Evolutionary conservation across 352 stramenopile species (phyloP), one percentile per base, ranked within the genome.

Genomic region (Phytophthora megakarya): DNA sequence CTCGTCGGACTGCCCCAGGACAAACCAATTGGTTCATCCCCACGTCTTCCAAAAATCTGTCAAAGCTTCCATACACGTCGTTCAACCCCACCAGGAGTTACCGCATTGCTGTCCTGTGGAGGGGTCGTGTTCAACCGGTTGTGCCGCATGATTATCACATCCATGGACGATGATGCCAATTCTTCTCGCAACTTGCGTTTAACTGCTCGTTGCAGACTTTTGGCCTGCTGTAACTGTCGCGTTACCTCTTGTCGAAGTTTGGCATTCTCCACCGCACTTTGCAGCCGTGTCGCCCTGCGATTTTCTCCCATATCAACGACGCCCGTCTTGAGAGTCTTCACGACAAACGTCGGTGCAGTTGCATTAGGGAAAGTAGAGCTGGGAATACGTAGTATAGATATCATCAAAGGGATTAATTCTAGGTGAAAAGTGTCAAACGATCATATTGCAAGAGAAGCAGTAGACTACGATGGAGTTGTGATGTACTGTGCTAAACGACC

Each of bases 231-330:
- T 7, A 72, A 21, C 1, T 72, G 65, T 2, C n/a, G 45, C 39
- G 38, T 38, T 19, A 69, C 25, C 1, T 38, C 39, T 38, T 51
- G 16, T 7, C 59, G 58, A 6, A 72, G 21, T 7, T 55, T 68
- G 32, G 18, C 44, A 15, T 72, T 72, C 22, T 68, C 45, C 21
- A 65, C 50, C 10, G 65, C 45, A 43, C 65, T 72, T 1, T 16
- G 30, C 16, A 49, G 58, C 9, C 65, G 38, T 72, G 59, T 3
- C 58, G 50, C 1, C 45, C 65, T 49, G 65, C 65, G 30, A 72
- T 44, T 25, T 28, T 18, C 51, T 68, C 58, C 58, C 65, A 72
- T 45, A 72, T 65, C 18, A 61, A 16, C 3, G 59, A 45, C n/a
- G 39, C 35, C n/a, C 61, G 57, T 65, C 38, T 60, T 49, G 38